Base-by-base conservation (phyloP, 2,329 filamentous ascomycete genomes). In the Coleophoma cylindrospora region DNA sequence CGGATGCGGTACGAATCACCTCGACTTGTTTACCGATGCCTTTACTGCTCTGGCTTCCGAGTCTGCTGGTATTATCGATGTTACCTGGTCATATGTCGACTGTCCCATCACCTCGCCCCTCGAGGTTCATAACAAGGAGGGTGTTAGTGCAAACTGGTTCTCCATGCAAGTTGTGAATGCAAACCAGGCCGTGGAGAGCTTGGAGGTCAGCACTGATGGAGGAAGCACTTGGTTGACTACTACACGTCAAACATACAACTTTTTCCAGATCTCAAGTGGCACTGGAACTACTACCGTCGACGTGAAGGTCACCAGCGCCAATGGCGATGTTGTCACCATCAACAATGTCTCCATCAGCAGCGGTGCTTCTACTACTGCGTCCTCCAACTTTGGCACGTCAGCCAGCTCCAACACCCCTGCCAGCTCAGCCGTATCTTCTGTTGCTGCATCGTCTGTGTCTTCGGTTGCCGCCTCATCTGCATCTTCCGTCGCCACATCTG, bases 91-190 rank as follows among this genome's bases (percentile, higher is more conserved):
- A 34, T 70, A 72, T 52, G 71, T 79, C 11, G 59, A 71, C 17
- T 81, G 79, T 58, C 74, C 72, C 40, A 76, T 81, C 59, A 70
- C 70, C 44, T 65, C 68, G 0, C 72, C 76, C 1, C 64, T 82
- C 10, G 57, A 69, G 43, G 68, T 81, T 21, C 72, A 74, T 64
- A 78, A 77, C 67, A 80, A 81, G 62, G 68, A 70, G 19, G 75
- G 75, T 21, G 72, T 74, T 3, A 76, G 73, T 4, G 61, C 66
- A 32, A 72, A 73, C 64, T 80, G 77, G 76, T 81, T 81, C 68
- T 73, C 72, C 44, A 81, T 83, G 73, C 83, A 87, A 64, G 81
- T 86, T 40, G 71, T 83, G 59, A 85, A 86, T 66, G 68, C 77
- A 59, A 83, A 83, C 62, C 70, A 78, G 52, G 71, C 74, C 14